Conservation (phyloP, 371 early-diverging fungal species). For the Saksenaea vasiformis region DNA sequence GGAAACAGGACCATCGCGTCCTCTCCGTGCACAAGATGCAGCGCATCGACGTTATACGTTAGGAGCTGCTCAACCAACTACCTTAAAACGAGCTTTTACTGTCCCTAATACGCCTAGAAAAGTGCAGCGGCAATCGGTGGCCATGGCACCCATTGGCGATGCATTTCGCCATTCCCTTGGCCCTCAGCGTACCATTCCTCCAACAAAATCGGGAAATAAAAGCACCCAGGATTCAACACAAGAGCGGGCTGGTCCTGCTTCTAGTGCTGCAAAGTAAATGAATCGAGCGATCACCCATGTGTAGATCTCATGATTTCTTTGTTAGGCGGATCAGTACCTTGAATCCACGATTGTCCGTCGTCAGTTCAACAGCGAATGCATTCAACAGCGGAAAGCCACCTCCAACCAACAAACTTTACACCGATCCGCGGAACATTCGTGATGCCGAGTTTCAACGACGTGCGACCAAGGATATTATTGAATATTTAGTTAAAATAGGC, state of each 20-base stretch:
- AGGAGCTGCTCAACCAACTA: background rate
- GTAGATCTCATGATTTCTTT: background rate
- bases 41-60: background rate
- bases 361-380: slow-evolving; percentile 2
- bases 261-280: background rate
- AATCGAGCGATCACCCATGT: background rate
- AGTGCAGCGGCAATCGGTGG: background rate
- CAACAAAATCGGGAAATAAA: background rate
- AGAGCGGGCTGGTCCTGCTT: background rate
- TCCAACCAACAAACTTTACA: slow-evolving; percentile 11
- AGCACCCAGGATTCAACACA: background rate
- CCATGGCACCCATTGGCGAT: background rate
- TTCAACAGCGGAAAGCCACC: background rate
- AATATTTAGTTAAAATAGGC: slow-evolving; percentile 73
- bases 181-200: background rate
- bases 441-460: slow-evolving; percentile 68
- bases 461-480: slow-evolving; percentile 64
- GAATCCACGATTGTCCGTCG: slow-evolving; percentile 12
- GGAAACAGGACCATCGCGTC: background rate
- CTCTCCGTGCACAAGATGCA: background rate
- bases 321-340: slow-evolving; percentile 16
- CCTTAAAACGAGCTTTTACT: background rate
- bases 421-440: slow-evolving; percentile 69
- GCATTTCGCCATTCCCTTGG: slow-evolving; percentile 7
- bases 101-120: background rate